phyloP scores from a whole-genome alignment of 768 basidiomycete genomes.

The Cytidiella melzeri region DNA sequence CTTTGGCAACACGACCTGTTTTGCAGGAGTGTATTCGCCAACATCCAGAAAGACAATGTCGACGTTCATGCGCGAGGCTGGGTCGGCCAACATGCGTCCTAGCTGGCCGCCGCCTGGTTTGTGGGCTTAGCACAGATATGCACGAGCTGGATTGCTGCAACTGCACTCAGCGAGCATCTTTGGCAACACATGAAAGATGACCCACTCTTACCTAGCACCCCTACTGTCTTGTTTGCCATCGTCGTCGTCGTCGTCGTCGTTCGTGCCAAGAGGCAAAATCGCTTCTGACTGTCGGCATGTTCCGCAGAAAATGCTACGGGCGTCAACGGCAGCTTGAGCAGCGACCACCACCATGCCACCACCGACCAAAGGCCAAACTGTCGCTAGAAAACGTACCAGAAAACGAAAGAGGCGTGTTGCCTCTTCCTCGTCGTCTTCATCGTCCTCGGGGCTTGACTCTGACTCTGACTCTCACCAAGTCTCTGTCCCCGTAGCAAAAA shows the following conservation, averaged over 20 bases:
- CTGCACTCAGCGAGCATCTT: no score
- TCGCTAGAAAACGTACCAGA: conserved; percentile 23
- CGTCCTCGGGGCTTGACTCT: conserved; percentile 13
- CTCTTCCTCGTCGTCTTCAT: conserved; percentile 23
- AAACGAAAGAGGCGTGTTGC: conserved; percentile 30
- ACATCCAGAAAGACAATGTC: conserved; percentile 81
- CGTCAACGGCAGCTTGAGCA: background rate
- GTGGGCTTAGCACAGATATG: background rate
- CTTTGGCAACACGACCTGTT: conserved; percentile 68
- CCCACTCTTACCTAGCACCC: conserved; percentile 34
- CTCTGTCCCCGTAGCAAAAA: conserved; percentile 1
- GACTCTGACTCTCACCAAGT: conserved; percentile 5
- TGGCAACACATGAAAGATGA: conserved; percentile 5
- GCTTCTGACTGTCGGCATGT: conserved; percentile 5
- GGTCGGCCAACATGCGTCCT: conserved; percentile 91
- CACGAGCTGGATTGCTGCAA: no score
- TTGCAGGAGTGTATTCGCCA: conserved; percentile 78
- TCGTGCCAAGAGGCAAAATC: no score
- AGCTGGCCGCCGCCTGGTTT: conserved; percentile 87
- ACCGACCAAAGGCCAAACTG: conserved; percentile 16
- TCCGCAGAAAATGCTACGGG: background rate
- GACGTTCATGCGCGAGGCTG: conserved; percentile 84
- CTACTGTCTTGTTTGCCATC: conserved; percentile 27
- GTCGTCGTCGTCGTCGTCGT: no score
- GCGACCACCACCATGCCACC: conserved; percentile 5